Evolutionary conservation across 176 grass and related monocot genomes (phyloP).

Genomic region (Eleusine indica): DNA sequence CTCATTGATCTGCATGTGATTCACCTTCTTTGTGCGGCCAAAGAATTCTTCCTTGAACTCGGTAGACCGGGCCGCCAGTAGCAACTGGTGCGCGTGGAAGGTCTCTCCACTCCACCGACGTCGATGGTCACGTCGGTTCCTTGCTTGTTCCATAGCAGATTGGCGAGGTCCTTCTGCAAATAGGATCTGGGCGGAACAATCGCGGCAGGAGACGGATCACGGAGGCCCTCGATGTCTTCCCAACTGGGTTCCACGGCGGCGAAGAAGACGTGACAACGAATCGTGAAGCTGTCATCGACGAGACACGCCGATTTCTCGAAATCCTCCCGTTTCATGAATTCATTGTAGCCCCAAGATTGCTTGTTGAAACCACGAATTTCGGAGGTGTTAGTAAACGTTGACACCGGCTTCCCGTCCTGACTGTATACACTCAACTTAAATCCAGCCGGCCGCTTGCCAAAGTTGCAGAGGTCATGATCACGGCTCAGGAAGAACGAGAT

Average conservation of each 20-base stretch:
- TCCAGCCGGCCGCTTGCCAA: too few species aligned
- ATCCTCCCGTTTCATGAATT: too few species aligned
- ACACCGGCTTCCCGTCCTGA: too few species aligned
- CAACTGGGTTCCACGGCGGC: neutral
- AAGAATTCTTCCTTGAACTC: neutral
- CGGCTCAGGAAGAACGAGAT: neutral
- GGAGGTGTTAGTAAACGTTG: too few species aligned
- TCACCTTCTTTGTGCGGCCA: neutral
- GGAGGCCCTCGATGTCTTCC: neutral
- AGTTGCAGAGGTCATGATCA: too few species aligned
- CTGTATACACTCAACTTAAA: too few species aligned
- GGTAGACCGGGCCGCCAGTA: neutral
- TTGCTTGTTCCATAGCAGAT: neutral
- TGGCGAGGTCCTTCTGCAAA: neutral
- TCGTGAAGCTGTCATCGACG: neutral
- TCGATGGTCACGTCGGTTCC: neutral
- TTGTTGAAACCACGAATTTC: too few species aligned
- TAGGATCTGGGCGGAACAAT: neutral
- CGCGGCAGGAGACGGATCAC: neutral
- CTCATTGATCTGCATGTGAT: neutral
- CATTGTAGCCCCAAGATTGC: too few species aligned
- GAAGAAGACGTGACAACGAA: neutral
- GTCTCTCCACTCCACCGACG: neutral
- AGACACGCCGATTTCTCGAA: neutral
- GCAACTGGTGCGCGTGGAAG: neutral